Conservation (phyloP, 805 yeast genomes). For the Yamadazyma philogaea region DNA sequence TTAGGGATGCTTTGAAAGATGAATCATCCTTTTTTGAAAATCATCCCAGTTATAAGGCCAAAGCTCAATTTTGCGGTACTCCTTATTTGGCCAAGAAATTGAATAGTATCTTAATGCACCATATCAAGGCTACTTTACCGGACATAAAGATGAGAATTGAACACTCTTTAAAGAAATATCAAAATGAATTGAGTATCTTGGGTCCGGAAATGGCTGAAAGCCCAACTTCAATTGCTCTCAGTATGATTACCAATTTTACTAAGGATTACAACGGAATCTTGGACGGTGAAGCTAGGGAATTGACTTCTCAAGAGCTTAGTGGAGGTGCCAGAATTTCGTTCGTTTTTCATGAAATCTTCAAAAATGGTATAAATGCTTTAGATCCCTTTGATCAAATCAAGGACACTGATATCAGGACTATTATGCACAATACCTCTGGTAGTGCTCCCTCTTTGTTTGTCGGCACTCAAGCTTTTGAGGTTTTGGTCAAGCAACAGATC, state of each 20-base stretch:
- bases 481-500: conserved; percentile 89
- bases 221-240: conserved; percentile 84
- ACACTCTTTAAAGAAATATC: conserved; percentile 78
- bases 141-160: conserved; percentile 91
- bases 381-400: conserved; percentile 97
- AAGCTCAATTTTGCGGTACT: conserved; percentile 97
- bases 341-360: conserved; percentile 94
- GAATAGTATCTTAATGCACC: conserved; percentile 82
- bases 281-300: conserved; percentile 89
- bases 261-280: conserved; percentile 88
- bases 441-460: conserved; percentile 94
- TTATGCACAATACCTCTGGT: conserved; percentile 95
- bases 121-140: conserved; percentile 66
- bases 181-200: conserved; percentile 67
- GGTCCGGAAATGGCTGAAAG: conserved; percentile 91
- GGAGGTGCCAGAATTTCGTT: conserved; percentile 98
- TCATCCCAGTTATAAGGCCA: conserved; percentile 87
- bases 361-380: conserved; percentile 84
- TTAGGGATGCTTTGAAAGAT: conserved; percentile 78
- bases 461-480: conserved; percentile 96
- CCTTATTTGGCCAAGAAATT: conserved; percentile 92
- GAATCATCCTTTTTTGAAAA: conserved; percentile 80
- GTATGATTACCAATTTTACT: conserved; percentile 87
- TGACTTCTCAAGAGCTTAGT: conserved; percentile 83
- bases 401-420: conserved; percentile 93